A percentile compares a stretch with the other conserved stretches of the same genome.
Conservation (phyloP, 495 filamentous ascomycete species). For the Letharia lupina region DNA sequence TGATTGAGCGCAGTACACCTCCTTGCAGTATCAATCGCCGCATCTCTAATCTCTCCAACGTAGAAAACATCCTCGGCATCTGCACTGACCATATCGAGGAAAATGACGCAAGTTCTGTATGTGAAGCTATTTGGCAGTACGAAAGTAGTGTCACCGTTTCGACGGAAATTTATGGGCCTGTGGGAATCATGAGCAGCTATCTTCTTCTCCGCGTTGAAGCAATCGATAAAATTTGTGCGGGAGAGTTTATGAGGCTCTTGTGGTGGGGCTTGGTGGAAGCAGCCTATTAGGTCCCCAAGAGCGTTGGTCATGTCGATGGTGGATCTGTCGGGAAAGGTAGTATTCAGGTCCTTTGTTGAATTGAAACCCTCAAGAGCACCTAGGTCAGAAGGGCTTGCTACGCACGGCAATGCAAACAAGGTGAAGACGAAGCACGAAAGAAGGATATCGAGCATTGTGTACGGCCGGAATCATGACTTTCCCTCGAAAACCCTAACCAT, state of each 20-base stretch:
- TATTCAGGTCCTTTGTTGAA: not conserved
- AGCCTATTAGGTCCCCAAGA: not conserved
- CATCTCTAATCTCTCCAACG: not conserved
- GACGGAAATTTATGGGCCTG: not conserved
- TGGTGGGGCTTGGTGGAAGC: not conserved
- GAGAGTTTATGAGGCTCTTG: not conserved
- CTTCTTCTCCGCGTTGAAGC: not conserved
- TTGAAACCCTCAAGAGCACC: not conserved
- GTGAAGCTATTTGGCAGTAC: not conserved
- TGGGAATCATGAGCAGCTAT: not conserved
- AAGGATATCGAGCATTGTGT: not conserved
- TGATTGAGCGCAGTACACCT: not conserved
- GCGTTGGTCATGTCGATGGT: not conserved
- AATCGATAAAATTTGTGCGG: not conserved
- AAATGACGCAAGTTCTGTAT: not conserved
- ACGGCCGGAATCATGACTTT: not conserved
- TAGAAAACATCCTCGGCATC: not conserved
- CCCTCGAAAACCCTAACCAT: too few species aligned
- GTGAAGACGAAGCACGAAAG: not conserved
- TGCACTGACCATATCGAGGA: not conserved
- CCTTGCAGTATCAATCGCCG: slow-evolving; percentile 1
- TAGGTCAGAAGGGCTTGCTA: not conserved
- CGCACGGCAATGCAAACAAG: not conserved
- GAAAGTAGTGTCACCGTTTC: not conserved
- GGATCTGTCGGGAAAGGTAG: not conserved